A percentile compares a stretch with the other conserved stretches of the same genome.
Conservation (phyloP, 2,329 filamentous ascomycete species). For the Cercospora janseana region DNA sequence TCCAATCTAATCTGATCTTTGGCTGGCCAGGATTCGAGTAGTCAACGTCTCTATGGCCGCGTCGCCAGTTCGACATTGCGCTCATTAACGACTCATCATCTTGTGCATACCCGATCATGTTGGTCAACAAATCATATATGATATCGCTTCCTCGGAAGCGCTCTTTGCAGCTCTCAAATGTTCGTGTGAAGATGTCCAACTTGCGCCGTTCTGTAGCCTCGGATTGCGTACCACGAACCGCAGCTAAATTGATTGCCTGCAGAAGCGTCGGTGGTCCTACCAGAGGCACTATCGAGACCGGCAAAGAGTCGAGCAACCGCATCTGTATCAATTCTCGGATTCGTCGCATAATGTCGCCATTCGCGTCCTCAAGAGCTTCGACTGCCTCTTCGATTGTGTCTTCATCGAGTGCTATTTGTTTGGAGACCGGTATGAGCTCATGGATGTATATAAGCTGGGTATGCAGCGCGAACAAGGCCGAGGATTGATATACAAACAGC, state of each 20-base stretch:
- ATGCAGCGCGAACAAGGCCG: constrained; percentile 23
- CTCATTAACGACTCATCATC: constrained; percentile 24
- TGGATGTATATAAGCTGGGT: constrained; percentile 25
- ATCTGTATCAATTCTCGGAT: constrained; percentile 25
- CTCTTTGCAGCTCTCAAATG: constrained; percentile 20
- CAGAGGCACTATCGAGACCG: constrained; percentile 20
- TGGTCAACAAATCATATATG: constrained; percentile 20
- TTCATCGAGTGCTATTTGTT: constrained; percentile 16
- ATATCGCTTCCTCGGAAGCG: constrained; percentile 24
- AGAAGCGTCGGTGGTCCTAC: constrained; percentile 21
- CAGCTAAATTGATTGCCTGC: constrained; percentile 25
- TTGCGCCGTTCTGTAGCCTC: constrained; percentile 20
- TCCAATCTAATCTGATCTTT: constrained; percentile 24
- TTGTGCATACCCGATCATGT: constrained; percentile 25
- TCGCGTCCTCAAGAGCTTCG: constrained; percentile 21
- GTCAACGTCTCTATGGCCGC: constrained; percentile 12
- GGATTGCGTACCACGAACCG: constrained; percentile 21
- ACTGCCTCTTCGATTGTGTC: constrained; percentile 20
- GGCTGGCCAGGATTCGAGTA: not conserved
- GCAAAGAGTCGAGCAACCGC: constrained; percentile 21
- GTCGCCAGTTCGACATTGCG: constrained; percentile 24
- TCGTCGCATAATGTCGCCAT: constrained; percentile 21
- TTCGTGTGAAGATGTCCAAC: constrained; percentile 24
- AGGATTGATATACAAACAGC: constrained; percentile 25
- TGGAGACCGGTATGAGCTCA: constrained; percentile 18